phyloP scores from a whole-genome alignment of 176 grass and related monocot species.

The Dendrocalamus sinicus region DNA sequence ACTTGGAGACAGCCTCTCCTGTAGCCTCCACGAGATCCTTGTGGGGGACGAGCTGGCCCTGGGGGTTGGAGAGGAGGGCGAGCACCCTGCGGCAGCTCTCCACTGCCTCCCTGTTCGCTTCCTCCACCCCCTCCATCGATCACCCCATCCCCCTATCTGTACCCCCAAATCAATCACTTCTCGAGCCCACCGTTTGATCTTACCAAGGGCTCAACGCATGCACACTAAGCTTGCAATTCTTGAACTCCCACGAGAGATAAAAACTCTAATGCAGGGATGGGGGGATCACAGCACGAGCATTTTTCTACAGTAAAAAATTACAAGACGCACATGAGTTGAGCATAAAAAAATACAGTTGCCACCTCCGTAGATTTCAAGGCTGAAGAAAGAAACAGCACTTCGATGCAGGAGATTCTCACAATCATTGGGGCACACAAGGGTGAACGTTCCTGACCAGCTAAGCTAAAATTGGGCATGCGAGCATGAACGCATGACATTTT shows the following conservation, averaged over 20 bases:
- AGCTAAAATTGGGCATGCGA: constrained; percentile 42
- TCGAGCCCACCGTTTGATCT: constrained; percentile 6
- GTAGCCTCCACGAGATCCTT: constrained; percentile 69
- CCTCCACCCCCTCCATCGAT: constrained; percentile 75
- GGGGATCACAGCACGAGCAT: neutral
- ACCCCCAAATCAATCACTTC: constrained; percentile 13
- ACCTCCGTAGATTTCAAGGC: constrained; percentile 38
- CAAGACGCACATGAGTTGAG: neutral
- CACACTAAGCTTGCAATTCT: constrained; percentile 15
- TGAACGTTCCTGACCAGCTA: constrained; percentile 12
- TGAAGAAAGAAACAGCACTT: constrained; percentile 9
- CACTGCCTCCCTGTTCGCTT: constrained; percentile 69
- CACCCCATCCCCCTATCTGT: constrained; percentile 37
- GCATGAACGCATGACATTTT: constrained; percentile 31
- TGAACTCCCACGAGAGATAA: neutral
- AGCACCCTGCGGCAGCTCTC: constrained; percentile 80
- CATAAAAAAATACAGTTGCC: constrained; percentile 6
- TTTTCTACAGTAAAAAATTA: constrained; percentile 19
- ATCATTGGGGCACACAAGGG: constrained; percentile 38
- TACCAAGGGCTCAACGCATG: constrained; percentile 3
- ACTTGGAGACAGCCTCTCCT: constrained; percentile 66
- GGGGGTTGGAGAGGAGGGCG: constrained; percentile 65
- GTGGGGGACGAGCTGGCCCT: constrained; percentile 53
- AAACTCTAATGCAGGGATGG: neutral
- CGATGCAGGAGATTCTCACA: constrained; percentile 40